A percentile compares a stretch with the other conserved stretches of the same genome.
Evolutionary conservation across 139 green algal genomes (phyloP).

Genomic region (Chlorella sorokiniana): DNA sequence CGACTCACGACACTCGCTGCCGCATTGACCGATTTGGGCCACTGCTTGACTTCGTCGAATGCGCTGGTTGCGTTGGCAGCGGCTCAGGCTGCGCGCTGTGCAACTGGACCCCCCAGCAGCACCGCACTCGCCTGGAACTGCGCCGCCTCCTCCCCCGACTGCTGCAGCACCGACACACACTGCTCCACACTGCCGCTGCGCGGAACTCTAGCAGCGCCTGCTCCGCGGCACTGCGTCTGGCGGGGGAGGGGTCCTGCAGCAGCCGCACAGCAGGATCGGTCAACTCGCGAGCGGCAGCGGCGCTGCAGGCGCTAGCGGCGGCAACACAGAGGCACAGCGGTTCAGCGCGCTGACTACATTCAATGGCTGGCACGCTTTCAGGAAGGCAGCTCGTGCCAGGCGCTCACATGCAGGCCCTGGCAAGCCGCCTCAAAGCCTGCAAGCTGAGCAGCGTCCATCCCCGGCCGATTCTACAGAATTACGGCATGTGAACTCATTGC

Average conservation of each 20-base stretch:
- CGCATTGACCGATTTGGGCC: no score
- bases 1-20: neutral
- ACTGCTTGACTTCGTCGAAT: neutral
- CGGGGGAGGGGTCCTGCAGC: neutral
- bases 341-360: no score
- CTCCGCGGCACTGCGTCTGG: conserved; percentile 45
- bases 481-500: no score
- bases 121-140: conserved; percentile 35
- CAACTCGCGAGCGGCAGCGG: no score
- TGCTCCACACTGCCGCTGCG: conserved; percentile 45
- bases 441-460: neutral
- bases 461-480: no score
- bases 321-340: no score
- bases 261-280: neutral
- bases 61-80: neutral
- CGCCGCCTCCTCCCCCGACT: conserved; percentile 35
- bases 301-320: neutral
- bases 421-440: conserved; percentile 4
- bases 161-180: conserved; percentile 65
- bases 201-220: conserved; percentile 63
- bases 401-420: conserved; percentile 6
- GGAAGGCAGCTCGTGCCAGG: neutral
- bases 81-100: no score
- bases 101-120: neutral
- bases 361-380: no score